Evolutionary conservation across 768 basidiomycete genomes (phyloP), one percentile per base, ranked within the genome.

Genomic region (Phlegmacium glaucopus): DNA sequence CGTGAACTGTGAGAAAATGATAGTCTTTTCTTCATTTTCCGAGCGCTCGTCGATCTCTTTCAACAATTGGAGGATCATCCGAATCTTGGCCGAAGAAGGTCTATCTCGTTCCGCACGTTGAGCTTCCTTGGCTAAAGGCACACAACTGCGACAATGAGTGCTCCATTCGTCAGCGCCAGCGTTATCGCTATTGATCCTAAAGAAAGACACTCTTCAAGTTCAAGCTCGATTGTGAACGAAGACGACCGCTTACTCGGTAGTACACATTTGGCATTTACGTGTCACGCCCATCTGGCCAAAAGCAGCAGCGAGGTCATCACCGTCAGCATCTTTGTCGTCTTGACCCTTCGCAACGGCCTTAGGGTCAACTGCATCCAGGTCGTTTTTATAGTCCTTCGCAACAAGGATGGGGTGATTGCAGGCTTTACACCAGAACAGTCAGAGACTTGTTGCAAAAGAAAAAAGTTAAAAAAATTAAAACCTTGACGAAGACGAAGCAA

Each of bases 1-100:
- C 1, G 95, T 97, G 52, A 91, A 91, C 60, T 96, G 94, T 0
- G 91, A 94, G 62, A 97, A 98, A 16, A 99, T 83, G 53, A 98
- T 98, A 0, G 94, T 95, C 77, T 97, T 99, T 61, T 96, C 92
- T 50, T 71, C 66, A 12, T 74, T 63, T 11, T 78, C 66, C 9
- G 80, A 74, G 43, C 79, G 73, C 40, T 74, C 67, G 12, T 84
- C 78, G 44, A 93, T 82, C 13, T 82, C 75, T 9, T 69, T 56
- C 35, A 99, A 69, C 9, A 97, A 65, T 57, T 86, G 76, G 40
- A 96, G 56, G 32, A 91, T 77, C 77, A 87, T 92, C 27, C 85
- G 77, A 44, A 92, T 90, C 68, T 99, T 99, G 15, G 94, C 84
- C 6, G 90, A 93, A 26, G 79, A 74, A 0, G 85, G 85, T 4